Conservation (phyloP, 768 basidiomycete genomes). For the Pulveroboletus frians region DNA sequence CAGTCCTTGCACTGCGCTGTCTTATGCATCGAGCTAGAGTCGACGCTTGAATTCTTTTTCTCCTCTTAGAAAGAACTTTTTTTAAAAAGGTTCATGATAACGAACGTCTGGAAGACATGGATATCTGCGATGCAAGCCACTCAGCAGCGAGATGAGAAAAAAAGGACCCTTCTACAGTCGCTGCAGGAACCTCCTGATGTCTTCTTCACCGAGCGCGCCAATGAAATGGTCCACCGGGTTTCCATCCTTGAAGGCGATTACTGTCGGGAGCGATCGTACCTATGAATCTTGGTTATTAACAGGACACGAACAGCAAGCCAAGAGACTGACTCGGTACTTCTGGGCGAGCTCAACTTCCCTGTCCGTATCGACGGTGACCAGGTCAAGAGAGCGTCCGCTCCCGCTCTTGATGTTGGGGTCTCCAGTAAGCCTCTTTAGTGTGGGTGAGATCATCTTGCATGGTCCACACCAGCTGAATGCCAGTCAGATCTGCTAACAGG, state of each 20-base stretch:
- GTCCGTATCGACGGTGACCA: conserved; percentile 67
- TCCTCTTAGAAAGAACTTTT: neutral
- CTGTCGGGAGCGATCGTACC: conserved; percentile 76
- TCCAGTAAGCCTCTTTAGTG: conserved; percentile 54
- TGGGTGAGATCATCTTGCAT: conserved; percentile 67
- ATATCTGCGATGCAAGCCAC: neutral
- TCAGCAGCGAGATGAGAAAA: neutral
- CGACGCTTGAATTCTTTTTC: neutral
- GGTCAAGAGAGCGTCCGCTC: conserved; percentile 55
- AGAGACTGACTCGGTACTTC: conserved; percentile 40
- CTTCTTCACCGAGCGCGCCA: conserved; percentile 47
- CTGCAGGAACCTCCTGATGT: conserved; percentile 43
- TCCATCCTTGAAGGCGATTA: conserved; percentile 70
- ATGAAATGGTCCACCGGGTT: conserved; percentile 54
- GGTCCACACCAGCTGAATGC: conserved; percentile 69
- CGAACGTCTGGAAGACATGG: neutral
- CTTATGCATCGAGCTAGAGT: conserved; percentile 10
- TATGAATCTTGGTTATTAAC: conserved; percentile 24
- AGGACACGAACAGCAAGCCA: neutral
- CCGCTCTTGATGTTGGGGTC: conserved; percentile 43
- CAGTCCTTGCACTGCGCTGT: conserved; percentile 5
- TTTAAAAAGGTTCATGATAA: neutral
- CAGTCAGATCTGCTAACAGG: conserved; percentile 2
- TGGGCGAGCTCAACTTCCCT: conserved; percentile 46
- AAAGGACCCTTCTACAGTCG: conserved; percentile 24